Evolutionary conservation across 1,139 yeast genomes (phyloP).

Genomic region (Blastobotrys aristatus): DNA sequence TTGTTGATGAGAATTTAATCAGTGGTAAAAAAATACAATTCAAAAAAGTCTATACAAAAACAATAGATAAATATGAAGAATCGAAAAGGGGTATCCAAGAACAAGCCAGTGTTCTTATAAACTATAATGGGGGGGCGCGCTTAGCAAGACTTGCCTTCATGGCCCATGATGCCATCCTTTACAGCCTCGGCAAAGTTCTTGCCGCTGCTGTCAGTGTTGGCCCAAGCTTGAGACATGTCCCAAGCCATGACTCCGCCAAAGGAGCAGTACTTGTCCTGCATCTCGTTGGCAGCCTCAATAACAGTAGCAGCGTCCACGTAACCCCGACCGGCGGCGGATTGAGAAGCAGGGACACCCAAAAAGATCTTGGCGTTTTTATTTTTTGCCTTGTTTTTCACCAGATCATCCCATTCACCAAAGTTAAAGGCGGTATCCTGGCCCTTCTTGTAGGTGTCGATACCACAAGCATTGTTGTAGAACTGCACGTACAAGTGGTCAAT

Average conservation of each 20-base stretch:
- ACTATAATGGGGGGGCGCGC: not conserved
- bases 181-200: not conserved
- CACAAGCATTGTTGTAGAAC: constrained; percentile 87
- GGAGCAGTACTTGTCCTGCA: constrained; percentile 37
- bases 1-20: too few relatives aligned
- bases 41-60: not conserved
- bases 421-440: constrained; percentile 45
- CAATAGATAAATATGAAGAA: not conserved
- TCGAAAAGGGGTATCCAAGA: not conserved
- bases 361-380: constrained; percentile 56
- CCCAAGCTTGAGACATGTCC: constrained; percentile 83
- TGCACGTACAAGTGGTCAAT: constrained; percentile 86
- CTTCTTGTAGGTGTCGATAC: constrained; percentile 23
- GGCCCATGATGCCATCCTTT: not conserved
- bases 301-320: constrained; percentile 41
- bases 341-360: constrained; percentile 69
- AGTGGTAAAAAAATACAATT: too few relatives aligned
- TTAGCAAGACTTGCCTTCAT: not conserved
- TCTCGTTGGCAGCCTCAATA: constrained; percentile 17
- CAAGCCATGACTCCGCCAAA: constrained; percentile 87
- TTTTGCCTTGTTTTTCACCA: constrained; percentile 56
- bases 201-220: constrained; percentile 35
- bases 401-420: constrained; percentile 76
- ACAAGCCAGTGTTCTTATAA: not conserved
- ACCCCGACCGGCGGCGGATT: constrained; percentile 64